Base-by-base conservation (phyloP, 352 stramenopile species). In the Globisporangium echinulatum region DNA sequence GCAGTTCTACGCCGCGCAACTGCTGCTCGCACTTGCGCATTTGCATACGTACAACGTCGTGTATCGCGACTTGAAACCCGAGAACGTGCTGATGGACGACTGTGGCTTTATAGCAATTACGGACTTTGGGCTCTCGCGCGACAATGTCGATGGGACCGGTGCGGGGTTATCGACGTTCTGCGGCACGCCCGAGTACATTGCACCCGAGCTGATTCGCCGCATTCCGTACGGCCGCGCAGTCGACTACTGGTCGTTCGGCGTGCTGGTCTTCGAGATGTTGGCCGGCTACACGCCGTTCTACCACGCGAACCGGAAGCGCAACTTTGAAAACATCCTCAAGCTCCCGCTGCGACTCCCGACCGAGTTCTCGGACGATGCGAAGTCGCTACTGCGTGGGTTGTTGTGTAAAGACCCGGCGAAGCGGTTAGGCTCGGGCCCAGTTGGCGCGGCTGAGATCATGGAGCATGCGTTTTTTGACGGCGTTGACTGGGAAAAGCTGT, bases 171-270 rank as follows among this genome's bases (percentile, higher is more conserved):
- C 87, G 54, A 96, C 85, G 0, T 92, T 96, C 58, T 95, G 85
- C 49, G 86, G 86, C 8, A 96, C 86, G 25, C 79, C 87, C 37
- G 87, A 96, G 69, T 96, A 96, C 69, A 92, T 96, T 72, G 81
- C 87, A 8, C 87, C 87, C 0, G 87, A 96, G 64, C 72, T 94
- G 7, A 88, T 94, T 58, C 80, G 79, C 4, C 76, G 79, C 19
- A 65, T 82, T 37, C 71, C 81, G 7, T 94, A 96, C 64, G 81
- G 82, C 44, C 82, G 87, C 51, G 70, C 79, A 2, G 84, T 90
- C n/a, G 88, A 97, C 64, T 96, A 90, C 66, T 97, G 88, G 88
- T 90, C 81, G 7, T 67, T 96, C 10, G 88, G 88, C 19, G 75
- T 96, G 9, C 72, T 96, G 49, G 78, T 92, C 38, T 94, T 83